phyloP scores from a whole-genome alignment of 2,329 filamentous ascomycete genomes.

The Microdochium trichocladiopsis region DNA sequence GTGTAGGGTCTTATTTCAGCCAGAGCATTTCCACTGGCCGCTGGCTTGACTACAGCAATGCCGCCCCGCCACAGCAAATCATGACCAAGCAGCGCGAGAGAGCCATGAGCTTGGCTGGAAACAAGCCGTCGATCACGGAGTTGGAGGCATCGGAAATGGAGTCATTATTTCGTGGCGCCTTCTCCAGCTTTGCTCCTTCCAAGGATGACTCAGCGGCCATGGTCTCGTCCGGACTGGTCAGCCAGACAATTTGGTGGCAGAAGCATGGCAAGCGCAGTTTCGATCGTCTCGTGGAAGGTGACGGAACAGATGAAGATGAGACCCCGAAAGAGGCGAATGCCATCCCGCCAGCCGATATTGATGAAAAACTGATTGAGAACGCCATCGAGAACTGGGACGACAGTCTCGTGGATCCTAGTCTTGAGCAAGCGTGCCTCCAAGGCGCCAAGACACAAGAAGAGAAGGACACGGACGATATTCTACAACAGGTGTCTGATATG shows the following conservation, averaged over 20 bases:
- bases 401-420: slow-evolving; percentile 46
- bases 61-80: slow-evolving; percentile 44
- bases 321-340: slow-evolving; percentile 21
- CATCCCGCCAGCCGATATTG: slow-evolving; percentile 29
- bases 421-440: slow-evolving; percentile 41
- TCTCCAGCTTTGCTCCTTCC: slow-evolving; percentile 72
- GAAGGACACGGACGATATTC: slow-evolving; percentile 60
- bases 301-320: slow-evolving; percentile 26
- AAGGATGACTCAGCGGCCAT: slow-evolving; percentile 68
- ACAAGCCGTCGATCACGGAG: slow-evolving; percentile 48
- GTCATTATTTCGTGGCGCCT: slow-evolving; percentile 66
- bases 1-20: slow-evolving; percentile 55
- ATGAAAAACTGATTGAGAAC: slow-evolving; percentile 45
- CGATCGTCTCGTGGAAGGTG: slow-evolving; percentile 53
- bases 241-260: slow-evolving; percentile 68
- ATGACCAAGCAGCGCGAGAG: slow-evolving; percentile 64
- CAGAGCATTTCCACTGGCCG: slow-evolving; percentile 59
- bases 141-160: slow-evolving; percentile 63
- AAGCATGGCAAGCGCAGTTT: slow-evolving; percentile 59
- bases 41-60: slow-evolving; percentile 65
- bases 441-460: slow-evolving; percentile 41
- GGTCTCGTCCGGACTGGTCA: slow-evolving; percentile 59
- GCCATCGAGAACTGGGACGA: slow-evolving; percentile 54
- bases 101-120: slow-evolving; percentile 58
- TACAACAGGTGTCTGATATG: slow-evolving; percentile 68